A percentile compares a stretch with the other conserved stretches of the same genome.
Evolutionary conservation across 768 basidiomycete genomes (phyloP).

Genomic region (Lactarius vividus): DNA sequence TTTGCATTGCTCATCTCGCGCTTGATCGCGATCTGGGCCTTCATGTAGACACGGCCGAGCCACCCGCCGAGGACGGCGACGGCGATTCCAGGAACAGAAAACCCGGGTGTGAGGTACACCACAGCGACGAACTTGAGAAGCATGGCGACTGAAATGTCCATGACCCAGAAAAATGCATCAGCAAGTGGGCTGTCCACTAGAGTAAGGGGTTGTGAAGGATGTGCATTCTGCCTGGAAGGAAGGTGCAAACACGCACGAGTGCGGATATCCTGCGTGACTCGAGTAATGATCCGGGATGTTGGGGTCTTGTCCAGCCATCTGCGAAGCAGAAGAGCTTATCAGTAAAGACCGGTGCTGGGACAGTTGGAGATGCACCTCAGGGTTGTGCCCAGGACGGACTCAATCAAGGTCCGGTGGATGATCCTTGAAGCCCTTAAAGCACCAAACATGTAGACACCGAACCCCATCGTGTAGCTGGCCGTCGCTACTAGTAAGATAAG

Average conservation of each 20-base stretch:
- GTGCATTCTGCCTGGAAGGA: background rate
- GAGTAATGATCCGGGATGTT: slow-evolving; percentile 56
- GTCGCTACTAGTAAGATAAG: slow-evolving; percentile 37
- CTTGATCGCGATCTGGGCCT: slow-evolving; percentile 54
- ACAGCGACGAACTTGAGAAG: slow-evolving; percentile 40
- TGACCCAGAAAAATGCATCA: slow-evolving; percentile 28
- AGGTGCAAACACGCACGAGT: slow-evolving; percentile 28
- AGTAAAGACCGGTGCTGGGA: too few species aligned
- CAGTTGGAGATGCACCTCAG: slow-evolving; percentile 50
- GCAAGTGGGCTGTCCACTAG: slow-evolving; percentile 39
- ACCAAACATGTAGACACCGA: slow-evolving; percentile 44
- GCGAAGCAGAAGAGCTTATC: background rate
- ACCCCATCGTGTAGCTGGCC: slow-evolving; percentile 36
- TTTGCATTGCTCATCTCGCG: slow-evolving; percentile 52
- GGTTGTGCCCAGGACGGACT: slow-evolving; percentile 57
- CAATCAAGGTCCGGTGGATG: slow-evolving; percentile 52
- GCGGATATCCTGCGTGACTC: slow-evolving; percentile 65
- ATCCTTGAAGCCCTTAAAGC: slow-evolving; percentile 50
- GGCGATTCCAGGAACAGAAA: slow-evolving; percentile 39
- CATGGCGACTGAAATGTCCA: slow-evolving; percentile 36
- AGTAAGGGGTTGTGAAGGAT: background rate
- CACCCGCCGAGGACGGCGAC: slow-evolving; percentile 40
- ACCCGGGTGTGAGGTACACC: slow-evolving; percentile 39
- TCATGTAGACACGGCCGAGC: slow-evolving; percentile 51
- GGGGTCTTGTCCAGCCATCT: slow-evolving; percentile 53